These are phyloP conservation scores for Gliomastix tumulicola DNA, from an alignment of 2,329 filamentous ascomycete genomes.

Conservation along the genomic window DNA sequence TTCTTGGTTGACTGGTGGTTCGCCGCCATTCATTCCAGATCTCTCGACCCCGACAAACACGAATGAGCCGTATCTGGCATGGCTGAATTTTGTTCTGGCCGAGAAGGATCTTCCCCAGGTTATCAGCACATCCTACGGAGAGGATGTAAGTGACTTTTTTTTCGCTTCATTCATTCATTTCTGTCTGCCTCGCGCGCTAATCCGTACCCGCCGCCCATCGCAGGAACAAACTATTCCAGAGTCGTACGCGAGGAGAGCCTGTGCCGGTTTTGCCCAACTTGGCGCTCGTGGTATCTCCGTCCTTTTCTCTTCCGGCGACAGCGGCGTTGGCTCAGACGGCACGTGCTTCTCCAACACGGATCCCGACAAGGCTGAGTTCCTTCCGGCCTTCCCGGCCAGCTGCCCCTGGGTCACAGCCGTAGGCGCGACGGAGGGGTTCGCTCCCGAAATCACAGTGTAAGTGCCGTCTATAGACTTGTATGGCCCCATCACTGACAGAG, in stretches of 20 bases:
- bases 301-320: slow-evolving; percentile 17
- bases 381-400: slow-evolving; percentile 45
- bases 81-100: slow-evolving; percentile 32
- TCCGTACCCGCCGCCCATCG: too few species aligned
- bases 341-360: slow-evolving; percentile 48
- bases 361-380: slow-evolving; percentile 43
- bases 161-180: too few species aligned
- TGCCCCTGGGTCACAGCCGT: slow-evolving; percentile 26
- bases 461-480: too few species aligned
- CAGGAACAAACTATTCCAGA: slow-evolving; percentile 21
- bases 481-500: too few species aligned
- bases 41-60: slow-evolving; percentile 23
- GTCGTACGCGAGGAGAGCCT: slow-evolving; percentile 18
- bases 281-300: slow-evolving; percentile 20
- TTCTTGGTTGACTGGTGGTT: slow-evolving; percentile 1
- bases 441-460: slow-evolving; percentile 1
- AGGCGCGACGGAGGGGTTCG: slow-evolving; percentile 27
- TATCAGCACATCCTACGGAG: slow-evolving; percentile 25
- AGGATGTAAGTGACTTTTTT: too few species aligned
- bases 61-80: slow-evolving; percentile 42
- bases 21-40: slow-evolving; percentile 3
- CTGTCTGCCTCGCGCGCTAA: too few species aligned
- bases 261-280: slow-evolving; percentile 21
- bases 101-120: slow-evolving; percentile 22
- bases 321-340: slow-evolving; percentile 11